phyloP scores from a whole-genome alignment of 78 protist genomes.

The Pigoraptor vietnamica region DNA sequence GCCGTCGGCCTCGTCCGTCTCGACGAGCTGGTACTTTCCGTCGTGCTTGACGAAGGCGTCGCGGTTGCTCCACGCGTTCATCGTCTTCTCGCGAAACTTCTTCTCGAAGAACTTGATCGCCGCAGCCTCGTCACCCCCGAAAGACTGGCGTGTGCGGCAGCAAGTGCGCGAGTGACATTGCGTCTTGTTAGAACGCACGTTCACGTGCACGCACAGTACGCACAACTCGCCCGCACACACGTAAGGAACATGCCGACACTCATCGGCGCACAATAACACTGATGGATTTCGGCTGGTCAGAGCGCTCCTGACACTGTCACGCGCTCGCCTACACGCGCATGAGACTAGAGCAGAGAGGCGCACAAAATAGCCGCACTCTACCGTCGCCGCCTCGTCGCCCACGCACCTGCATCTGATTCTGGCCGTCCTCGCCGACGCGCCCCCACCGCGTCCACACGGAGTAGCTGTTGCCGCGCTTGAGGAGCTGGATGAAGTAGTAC shows the following conservation, averaged over 20 bases:
- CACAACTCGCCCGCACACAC: neutral
- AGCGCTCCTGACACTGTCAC: no score
- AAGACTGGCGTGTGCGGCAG: neutral
- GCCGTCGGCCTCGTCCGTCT: slow-evolving; percentile 14
- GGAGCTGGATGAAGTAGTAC: slow-evolving; percentile 25
- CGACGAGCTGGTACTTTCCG: slow-evolving; percentile 13
- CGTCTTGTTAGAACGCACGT: neutral
- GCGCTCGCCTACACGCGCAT: no score
- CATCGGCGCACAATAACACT: no score
- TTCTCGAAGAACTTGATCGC: neutral
- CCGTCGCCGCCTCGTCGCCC: neutral
- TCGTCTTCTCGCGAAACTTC: slow-evolving; percentile 2
- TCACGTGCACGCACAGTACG: no score
- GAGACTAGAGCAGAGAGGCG: no score
- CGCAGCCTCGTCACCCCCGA: neutral
- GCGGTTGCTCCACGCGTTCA: slow-evolving; percentile 13
- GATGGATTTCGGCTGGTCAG: no score
- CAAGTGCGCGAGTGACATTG: neutral
- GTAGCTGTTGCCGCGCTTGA: neutral
- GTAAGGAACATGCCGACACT: no score
- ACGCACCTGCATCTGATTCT: neutral
- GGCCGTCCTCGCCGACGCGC: slow-evolving; percentile 39
- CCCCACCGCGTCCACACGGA: slow-evolving; percentile 35
- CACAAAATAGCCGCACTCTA: neutral
- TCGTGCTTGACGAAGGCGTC: neutral